These are phyloP conservation scores for Fusarium keratoplasticum DNA, from an alignment of 2,329 filamentous ascomycete species.

Conservation along the genomic window DNA sequence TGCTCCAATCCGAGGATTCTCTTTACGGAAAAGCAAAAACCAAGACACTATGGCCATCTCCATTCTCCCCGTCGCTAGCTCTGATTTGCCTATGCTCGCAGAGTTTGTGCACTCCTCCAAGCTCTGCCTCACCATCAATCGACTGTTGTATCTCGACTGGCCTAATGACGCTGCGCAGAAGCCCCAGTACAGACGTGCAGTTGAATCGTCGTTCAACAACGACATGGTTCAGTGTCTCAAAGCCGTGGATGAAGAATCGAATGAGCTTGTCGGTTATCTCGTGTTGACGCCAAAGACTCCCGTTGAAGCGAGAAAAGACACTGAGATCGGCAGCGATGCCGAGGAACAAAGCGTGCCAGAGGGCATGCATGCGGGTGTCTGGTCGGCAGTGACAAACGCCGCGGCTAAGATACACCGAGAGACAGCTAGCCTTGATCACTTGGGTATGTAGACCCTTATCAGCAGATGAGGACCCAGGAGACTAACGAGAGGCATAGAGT, in stretches of 20 bases:
- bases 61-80: background rate
- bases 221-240: background rate
- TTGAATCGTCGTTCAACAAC: background rate
- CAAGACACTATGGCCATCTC: background rate
- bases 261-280: constrained; percentile 13
- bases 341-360: background rate
- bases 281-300: background rate
- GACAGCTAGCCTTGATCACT: background rate
- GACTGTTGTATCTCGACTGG: constrained; percentile 15
- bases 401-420: background rate
- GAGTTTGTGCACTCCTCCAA: constrained; percentile 11
- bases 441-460: background rate
- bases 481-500: background rate
- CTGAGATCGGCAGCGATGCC: background rate
- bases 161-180: constrained; percentile 11
- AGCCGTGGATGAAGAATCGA: constrained; percentile 6
- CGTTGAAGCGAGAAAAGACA: background rate
- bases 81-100: background rate
- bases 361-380: background rate
- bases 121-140: constrained; percentile 11
- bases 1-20: background rate
- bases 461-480: background rate
- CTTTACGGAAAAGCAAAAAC: background rate
- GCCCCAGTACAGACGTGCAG: background rate
- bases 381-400: background rate